Evolutionary conservation across 805 yeast genomes (phyloP).

Genomic region (Pichia membranifaciens): DNA sequence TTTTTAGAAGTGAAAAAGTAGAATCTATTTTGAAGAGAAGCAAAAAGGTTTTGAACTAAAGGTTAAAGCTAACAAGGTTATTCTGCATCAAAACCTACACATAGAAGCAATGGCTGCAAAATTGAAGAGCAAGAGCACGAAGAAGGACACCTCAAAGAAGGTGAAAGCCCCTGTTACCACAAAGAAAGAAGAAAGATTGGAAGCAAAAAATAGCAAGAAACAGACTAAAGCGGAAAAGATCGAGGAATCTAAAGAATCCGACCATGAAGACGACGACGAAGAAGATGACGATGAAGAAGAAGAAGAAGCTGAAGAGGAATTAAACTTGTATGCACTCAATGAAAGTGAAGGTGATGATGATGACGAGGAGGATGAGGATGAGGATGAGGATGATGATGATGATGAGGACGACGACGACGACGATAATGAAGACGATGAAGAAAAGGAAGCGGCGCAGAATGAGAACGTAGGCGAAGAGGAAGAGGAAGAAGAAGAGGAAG

Average conservation of each 20-base stretch:
- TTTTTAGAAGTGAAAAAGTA: constrained; percentile 3
- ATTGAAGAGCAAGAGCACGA: constrained; percentile 1
- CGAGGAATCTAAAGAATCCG: constrained; percentile 28
- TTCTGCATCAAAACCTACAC: not conserved
- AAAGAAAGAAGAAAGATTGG: constrained; percentile 33
- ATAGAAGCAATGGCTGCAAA: constrained; percentile 7
- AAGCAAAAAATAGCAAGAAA: constrained; percentile 21
- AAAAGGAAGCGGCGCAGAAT: constrained; percentile 30
- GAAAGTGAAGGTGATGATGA: constrained; percentile 36
- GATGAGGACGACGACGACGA: constrained; percentile 30
- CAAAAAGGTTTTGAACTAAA: too few species aligned
- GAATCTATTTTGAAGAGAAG: too few species aligned
- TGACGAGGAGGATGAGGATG: constrained; percentile 38
- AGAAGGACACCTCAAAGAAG: constrained; percentile 52
- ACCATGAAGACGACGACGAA: constrained; percentile 14
- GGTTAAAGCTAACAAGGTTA: too few species aligned
- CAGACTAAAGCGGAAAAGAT: constrained; percentile 29
- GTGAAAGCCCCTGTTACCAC: constrained; percentile 20
- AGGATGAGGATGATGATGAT: constrained; percentile 35
- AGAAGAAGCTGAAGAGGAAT: constrained; percentile 33
- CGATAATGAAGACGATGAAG: constrained; percentile 21
- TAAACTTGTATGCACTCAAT: constrained; percentile 19
- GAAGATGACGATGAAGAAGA: constrained; percentile 32
- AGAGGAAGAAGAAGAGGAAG: constrained; percentile 29
- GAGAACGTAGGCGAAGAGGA: constrained; percentile 35